Evolutionary conservation across 345 rosid species (phyloP).

Genomic region (Orychophragmus violaceus): DNA sequence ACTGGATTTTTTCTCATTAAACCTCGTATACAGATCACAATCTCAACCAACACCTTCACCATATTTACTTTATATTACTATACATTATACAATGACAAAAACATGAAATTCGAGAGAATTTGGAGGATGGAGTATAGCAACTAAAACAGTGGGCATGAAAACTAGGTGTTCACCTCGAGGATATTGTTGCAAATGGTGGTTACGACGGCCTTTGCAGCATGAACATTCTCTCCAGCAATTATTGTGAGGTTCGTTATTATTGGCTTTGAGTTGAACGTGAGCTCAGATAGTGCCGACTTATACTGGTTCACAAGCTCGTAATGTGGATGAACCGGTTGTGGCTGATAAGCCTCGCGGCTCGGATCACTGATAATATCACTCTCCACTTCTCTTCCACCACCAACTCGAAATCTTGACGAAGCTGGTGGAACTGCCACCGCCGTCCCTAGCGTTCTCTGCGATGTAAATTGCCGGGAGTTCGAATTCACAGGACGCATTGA

Average conservation of each 20-base stretch:
- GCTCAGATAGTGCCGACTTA: slow-evolving; percentile 81
- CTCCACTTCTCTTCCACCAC: slow-evolving; percentile 41
- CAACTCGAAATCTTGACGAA: slow-evolving; percentile 26
- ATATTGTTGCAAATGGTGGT: slow-evolving; percentile 75
- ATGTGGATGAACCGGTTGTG: slow-evolving; percentile 65
- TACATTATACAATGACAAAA: slow-evolving; percentile 34
- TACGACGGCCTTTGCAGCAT: slow-evolving; percentile 77
- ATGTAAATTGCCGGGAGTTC: slow-evolving; percentile 37
- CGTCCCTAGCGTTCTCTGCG: slow-evolving; percentile 36
- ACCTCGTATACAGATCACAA: slow-evolving; percentile 42
- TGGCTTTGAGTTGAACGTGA: slow-evolving; percentile 95
- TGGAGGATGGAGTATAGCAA: slow-evolving; percentile 18
- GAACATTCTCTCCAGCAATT: slow-evolving; percentile 91
- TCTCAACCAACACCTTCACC: slow-evolving; percentile 14
- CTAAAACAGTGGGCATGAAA: slow-evolving; percentile 33
- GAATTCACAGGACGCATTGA: slow-evolving; percentile 30
- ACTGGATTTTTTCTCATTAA: slow-evolving; percentile 37
- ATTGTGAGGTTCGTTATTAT: slow-evolving; percentile 93
- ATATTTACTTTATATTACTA: slow-evolving; percentile 9
- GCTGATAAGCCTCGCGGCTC: slow-evolving; percentile 67
- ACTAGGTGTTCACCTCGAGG: slow-evolving; percentile 88
- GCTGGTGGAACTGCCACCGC: slow-evolving; percentile 10
- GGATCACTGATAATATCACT: slow-evolving; percentile 30
- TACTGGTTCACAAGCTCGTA: slow-evolving; percentile 91
- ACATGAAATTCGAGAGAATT: slow-evolving; percentile 12